These are phyloP conservation scores for Leucoagaricus sp. DNA, from an alignment of 1,284 basidiomycete genomes.

Conservation along the genomic window DNA sequence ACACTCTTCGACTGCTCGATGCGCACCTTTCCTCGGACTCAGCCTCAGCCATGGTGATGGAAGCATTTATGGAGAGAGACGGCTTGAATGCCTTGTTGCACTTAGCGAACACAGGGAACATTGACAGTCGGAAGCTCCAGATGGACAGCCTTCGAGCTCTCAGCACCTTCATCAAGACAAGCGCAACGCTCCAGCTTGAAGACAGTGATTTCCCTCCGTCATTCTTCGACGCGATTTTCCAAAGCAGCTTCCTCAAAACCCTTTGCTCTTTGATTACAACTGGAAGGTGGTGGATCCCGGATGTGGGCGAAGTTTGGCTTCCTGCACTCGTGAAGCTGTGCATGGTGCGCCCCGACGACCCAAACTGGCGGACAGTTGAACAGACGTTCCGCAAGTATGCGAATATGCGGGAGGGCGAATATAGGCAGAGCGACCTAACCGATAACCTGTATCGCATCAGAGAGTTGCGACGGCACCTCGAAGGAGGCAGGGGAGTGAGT, in stretches of 20 bases:
- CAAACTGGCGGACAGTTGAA: slow-evolving; percentile 27
- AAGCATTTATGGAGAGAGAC: slow-evolving; percentile 32
- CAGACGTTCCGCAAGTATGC: slow-evolving; percentile 25
- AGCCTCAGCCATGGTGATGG: slow-evolving; percentile 25
- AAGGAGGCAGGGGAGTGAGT: slow-evolving; percentile 1
- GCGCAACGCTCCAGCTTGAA: slow-evolving; percentile 19
- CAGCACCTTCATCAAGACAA: slow-evolving; percentile 34
- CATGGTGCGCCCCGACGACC: slow-evolving; percentile 26
- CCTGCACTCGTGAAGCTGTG: slow-evolving; percentile 33
- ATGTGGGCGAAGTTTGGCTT: slow-evolving; percentile 34
- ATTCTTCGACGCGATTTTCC: slow-evolving; percentile 28
- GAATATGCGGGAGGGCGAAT: slow-evolving; percentile 21
- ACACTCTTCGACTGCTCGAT: slow-evolving; percentile 35
- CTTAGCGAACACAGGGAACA: slow-evolving; percentile 31
- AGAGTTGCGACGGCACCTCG: slow-evolving; percentile 2
- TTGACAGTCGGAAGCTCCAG: slow-evolving; percentile 36
- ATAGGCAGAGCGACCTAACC: slow-evolving; percentile 9
- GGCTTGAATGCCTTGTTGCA: slow-evolving; percentile 35
- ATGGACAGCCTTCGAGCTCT: slow-evolving; percentile 38
- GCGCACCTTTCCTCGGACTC: slow-evolving; percentile 27
- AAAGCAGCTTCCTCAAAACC: slow-evolving; percentile 33
- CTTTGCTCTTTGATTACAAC: slow-evolving; percentile 26
- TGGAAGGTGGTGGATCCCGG: slow-evolving; percentile 35
- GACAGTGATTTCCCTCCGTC: slow-evolving; percentile 12
- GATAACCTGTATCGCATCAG: slow-evolving; percentile 1